phyloP scores from a whole-genome alignment of 768 basidiomycete genomes.

The Amanita subjunquillea region DNA sequence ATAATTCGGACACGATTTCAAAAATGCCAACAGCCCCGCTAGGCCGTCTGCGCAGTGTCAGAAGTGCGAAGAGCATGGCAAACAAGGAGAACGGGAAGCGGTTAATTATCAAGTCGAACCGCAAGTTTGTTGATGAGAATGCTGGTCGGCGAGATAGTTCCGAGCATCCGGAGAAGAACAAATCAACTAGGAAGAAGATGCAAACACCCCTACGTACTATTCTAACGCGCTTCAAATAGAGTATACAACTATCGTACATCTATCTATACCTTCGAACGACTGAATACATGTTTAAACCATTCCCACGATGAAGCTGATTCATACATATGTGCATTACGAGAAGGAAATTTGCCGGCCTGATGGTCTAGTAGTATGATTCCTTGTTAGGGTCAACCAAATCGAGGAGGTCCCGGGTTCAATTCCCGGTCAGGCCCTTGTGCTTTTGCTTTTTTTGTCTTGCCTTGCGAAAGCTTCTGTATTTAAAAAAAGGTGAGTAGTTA shows the following conservation, averaged over 20 bases:
- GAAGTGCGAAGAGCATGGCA: background rate
- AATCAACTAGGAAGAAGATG: background rate
- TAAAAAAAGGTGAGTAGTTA: no score
- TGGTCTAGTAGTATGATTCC: conserved; percentile 55
- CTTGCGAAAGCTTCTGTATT: background rate
- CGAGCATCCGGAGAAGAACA: background rate
- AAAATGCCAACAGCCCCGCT: background rate
- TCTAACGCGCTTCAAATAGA: conserved; percentile 5
- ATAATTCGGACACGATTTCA: background rate
- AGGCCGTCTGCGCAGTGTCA: background rate
- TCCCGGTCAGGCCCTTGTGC: conserved; percentile 59
- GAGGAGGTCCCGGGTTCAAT: conserved; percentile 88
- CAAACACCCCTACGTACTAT: conserved; percentile 3
- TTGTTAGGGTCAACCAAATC: conserved; percentile 41
- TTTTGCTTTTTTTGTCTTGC: background rate
- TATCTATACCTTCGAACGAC: background rate
- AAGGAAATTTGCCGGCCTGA: conserved; percentile 24
- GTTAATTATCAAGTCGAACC: background rate
- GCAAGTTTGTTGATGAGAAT: background rate
- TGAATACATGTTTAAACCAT: background rate
- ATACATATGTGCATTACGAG: background rate
- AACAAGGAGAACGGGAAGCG: conserved; percentile 3
- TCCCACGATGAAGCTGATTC: background rate
- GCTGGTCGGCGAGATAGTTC: conserved; percentile 1
- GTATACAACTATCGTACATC: background rate